Percentiles rank a stretch among this genome's conserved stretches.
These are phyloP conservation scores for Trifolium repens DNA, from an alignment of 306 rosid species.

Conservation along the genomic window DNA sequence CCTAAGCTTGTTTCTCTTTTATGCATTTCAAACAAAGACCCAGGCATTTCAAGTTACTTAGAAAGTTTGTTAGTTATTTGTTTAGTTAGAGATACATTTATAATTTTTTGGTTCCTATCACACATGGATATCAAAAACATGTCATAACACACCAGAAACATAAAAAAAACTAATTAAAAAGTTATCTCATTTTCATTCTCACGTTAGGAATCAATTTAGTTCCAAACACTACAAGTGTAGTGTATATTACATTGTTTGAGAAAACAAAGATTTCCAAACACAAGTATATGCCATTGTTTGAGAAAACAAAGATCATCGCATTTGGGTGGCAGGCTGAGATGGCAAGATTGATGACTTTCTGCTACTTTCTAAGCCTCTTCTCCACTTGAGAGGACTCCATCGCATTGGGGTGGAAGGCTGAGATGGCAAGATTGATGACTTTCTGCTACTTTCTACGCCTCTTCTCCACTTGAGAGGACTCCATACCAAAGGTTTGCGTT, in stretches of 20 bases:
- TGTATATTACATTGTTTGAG: background rate
- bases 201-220: background rate
- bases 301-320: slow-evolving; percentile 44
- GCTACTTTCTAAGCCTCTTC: slow-evolving; percentile 50
- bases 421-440: slow-evolving; percentile 61
- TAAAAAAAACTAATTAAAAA: too few species aligned
- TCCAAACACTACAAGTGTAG: background rate
- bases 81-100: too few species aligned
- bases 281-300: background rate
- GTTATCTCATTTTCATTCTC: background rate
- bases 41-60: too few species aligned
- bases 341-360: slow-evolving; percentile 69
- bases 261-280: background rate
- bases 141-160: too few species aligned
- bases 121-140: too few species aligned
- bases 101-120: too few species aligned
- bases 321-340: slow-evolving; percentile 53
- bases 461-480: slow-evolving; percentile 72
- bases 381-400: slow-evolving; percentile 80
- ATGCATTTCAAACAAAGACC: too few species aligned
- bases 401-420: slow-evolving; percentile 48
- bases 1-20: too few species aligned
- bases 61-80: too few species aligned
- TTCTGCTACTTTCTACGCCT: slow-evolving; percentile 54
- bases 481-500: slow-evolving; percentile 70